These are phyloP conservation scores for Fusarium albidum DNA, from an alignment of 2,329 filamentous ascomycete genomes.

Conservation along the genomic window DNA sequence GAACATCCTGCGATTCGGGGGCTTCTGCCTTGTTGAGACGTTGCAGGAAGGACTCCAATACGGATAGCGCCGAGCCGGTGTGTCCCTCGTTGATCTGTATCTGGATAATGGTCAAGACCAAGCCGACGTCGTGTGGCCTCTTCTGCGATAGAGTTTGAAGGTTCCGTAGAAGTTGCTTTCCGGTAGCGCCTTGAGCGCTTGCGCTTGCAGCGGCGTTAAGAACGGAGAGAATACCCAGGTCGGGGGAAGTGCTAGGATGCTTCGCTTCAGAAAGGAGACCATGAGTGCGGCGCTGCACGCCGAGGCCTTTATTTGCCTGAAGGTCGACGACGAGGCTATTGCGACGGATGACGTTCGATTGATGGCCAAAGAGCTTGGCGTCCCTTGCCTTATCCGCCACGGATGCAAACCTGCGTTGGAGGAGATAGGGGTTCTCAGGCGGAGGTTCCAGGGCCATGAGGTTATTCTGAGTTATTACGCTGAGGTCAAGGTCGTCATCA, in stretches of 20 bases:
- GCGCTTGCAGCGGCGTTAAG: slow-evolving; percentile 79
- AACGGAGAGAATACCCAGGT: slow-evolving; percentile 54
- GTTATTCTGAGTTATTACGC: slow-evolving; percentile 74
- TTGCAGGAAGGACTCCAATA: slow-evolving; percentile 79
- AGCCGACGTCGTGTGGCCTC: slow-evolving; percentile 80
- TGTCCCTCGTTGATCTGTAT: slow-evolving; percentile 79
- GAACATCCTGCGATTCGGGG: slow-evolving; percentile 69
- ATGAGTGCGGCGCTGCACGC: slow-evolving; percentile 61
- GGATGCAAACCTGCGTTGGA: slow-evolving; percentile 68
- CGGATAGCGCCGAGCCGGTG: slow-evolving; percentile 74
- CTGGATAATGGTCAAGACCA: slow-evolving; percentile 82
- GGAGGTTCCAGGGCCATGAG: slow-evolving; percentile 51
- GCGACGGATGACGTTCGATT: slow-evolving; percentile 62
- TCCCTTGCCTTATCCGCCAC: slow-evolving; percentile 60
- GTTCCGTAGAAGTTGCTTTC: slow-evolving; percentile 73
- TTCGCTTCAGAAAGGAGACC: slow-evolving; percentile 46
- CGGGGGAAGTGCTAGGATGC: slow-evolving; percentile 42
- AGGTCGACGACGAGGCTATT: slow-evolving; percentile 73
- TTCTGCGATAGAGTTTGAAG: slow-evolving; percentile 75
- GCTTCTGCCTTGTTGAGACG: slow-evolving; percentile 70
- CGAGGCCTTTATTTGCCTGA: slow-evolving; percentile 71
- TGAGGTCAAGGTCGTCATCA: slow-evolving; percentile 72
- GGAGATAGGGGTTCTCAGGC: slow-evolving; percentile 70
- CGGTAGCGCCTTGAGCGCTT: slow-evolving; percentile 68
- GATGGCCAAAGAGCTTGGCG: slow-evolving; percentile 77